Conservation (phyloP, 805 yeast genomes). For the Lachancea meyersii region DNA sequence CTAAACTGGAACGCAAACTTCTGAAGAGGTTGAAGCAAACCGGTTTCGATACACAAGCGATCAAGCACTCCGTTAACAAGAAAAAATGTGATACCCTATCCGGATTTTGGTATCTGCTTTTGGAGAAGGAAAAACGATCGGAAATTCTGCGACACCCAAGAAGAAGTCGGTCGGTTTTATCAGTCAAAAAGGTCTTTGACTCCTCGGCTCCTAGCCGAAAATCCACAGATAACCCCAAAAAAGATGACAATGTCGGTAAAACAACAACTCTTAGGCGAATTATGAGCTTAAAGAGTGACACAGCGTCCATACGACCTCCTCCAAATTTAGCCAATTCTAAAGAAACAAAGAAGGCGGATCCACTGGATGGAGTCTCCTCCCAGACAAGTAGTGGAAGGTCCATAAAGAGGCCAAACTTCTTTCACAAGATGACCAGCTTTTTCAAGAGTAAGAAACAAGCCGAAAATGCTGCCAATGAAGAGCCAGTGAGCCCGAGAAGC, state of each 20-base stretch:
- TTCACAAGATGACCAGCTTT: conserved; percentile 10
- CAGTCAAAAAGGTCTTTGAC: conserved; percentile 31
- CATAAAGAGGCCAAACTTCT: conserved; percentile 6
- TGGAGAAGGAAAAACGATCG: conserved; percentile 41
- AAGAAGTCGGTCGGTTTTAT: conserved; percentile 33
- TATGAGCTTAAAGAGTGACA: conserved; percentile 22
- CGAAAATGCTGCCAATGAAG: background rate
- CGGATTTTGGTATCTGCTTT: conserved; percentile 65
- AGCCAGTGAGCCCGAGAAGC: background rate
- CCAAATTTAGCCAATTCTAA: conserved; percentile 3
- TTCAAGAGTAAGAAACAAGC: conserved; percentile 9
- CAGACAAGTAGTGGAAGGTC: background rate
- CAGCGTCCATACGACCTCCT: conserved; percentile 10
- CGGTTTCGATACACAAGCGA: conserved; percentile 56
- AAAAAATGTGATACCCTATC: conserved; percentile 64
- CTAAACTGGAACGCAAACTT: conserved; percentile 57
- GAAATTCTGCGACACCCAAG: conserved; percentile 31
- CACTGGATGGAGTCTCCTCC: background rate
- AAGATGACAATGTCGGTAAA: conserved; percentile 4
- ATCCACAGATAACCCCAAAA: conserved; percentile 3
- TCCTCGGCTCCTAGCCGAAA: conserved; percentile 8
- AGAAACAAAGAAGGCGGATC: conserved; percentile 1
- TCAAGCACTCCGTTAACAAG: conserved; percentile 51
- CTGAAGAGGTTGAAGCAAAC: conserved; percentile 52
- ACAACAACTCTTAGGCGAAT: conserved; percentile 22